Evolutionary conservation across 2,329 filamentous ascomycete genomes (phyloP).

Genomic region (Aureobasidium vineae): DNA sequence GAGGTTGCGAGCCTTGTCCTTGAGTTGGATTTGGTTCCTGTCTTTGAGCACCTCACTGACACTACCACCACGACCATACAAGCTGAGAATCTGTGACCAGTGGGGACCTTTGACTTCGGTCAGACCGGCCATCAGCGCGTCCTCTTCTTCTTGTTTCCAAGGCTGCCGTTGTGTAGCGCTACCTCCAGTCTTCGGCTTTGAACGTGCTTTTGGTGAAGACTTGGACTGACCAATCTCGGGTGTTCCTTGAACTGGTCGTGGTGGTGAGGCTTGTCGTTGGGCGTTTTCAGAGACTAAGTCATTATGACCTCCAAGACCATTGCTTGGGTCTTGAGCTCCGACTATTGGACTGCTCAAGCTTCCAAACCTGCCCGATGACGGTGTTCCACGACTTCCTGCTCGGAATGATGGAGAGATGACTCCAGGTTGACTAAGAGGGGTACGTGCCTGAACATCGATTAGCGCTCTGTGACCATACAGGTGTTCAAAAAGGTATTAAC

Average conservation of each 20-base stretch:
- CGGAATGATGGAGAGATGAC: conserved; percentile 6
- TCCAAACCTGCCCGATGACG: not conserved
- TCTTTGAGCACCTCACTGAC: conserved; percentile 83
- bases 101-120: conserved; percentile 88
- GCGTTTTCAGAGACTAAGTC: not conserved
- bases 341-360: conserved; percentile 3
- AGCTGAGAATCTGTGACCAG: conserved; percentile 85
- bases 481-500: not conserved
- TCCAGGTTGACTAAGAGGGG: conserved; percentile 17
- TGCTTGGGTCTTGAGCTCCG: not conserved
- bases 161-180: conserved; percentile 56
- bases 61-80: conserved; percentile 77
- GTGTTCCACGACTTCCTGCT: conserved; percentile 1
- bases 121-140: conserved; percentile 82
- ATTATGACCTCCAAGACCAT: not conserved
- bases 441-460: conserved; percentile 14
- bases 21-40: conserved; percentile 85
- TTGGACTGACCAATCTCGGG: not conserved
- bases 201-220: conserved; percentile 44
- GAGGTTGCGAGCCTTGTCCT: conserved; percentile 86
- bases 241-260: conserved; percentile 31
- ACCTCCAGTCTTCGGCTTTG: conserved; percentile 44
- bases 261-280: conserved; percentile 26
- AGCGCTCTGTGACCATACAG: not conserved
- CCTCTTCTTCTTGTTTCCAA: conserved; percentile 87